Conservation (phyloP, 805 yeast genomes). For the Barnettozyma populi region DNA sequence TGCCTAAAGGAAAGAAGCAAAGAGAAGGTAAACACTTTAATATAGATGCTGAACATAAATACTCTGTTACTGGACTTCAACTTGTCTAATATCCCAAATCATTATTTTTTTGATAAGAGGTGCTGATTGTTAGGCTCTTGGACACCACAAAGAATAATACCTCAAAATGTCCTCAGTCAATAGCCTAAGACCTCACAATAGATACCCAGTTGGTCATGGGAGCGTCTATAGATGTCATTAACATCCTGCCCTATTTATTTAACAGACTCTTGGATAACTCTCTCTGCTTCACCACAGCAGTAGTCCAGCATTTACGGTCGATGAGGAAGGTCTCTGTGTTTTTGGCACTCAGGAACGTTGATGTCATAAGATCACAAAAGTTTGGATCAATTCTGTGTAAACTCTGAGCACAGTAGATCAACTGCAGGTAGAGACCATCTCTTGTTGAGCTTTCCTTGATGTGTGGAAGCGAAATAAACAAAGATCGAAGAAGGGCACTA, state of each 20-base stretch:
- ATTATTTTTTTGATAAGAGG: no score
- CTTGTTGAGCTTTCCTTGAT: constrained; percentile 36
- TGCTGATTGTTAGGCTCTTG: no score
- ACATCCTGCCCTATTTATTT: neutral
- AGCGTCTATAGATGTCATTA: no score
- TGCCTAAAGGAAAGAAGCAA: no score
- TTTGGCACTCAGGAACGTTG: constrained; percentile 29
- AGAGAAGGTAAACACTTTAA: no score
- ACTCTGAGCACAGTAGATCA: constrained; percentile 86
- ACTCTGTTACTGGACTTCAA: no score
- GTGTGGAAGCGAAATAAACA: constrained; percentile 27
- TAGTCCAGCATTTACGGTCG: constrained; percentile 37
- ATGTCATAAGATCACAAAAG: constrained; percentile 51
- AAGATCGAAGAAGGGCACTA: constrained; percentile 27
- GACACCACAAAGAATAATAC: no score
- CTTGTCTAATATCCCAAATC: no score
- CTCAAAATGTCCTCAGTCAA: no score
- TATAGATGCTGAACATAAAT: no score
- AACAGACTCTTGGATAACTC: constrained; percentile 6
- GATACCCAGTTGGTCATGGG: no score
- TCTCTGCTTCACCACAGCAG: constrained; percentile 9
- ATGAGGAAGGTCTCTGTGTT: constrained; percentile 17
- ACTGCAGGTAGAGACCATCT: constrained; percentile 72
- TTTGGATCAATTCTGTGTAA: constrained; percentile 66
- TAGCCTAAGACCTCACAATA: no score